These are phyloP conservation scores for Colletotrichum noveboracense DNA, from an alignment of 2,329 filamentous ascomycete genomes.

Conservation along the genomic window DNA sequence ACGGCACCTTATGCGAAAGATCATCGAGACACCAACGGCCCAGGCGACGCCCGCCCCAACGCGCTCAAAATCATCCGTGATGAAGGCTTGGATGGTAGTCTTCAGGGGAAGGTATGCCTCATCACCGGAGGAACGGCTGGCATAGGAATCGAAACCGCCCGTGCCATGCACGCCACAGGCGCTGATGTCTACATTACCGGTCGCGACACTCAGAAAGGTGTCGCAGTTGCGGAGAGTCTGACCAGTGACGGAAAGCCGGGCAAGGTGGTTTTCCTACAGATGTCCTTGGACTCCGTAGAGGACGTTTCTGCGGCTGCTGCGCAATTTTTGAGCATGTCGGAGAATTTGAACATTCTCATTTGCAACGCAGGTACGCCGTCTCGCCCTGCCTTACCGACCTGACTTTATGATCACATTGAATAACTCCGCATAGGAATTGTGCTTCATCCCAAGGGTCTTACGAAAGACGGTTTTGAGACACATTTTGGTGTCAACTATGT, in stretches of 20 bases:
- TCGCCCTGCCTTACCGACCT: background rate
- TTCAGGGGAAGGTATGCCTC: conserved; percentile 39
- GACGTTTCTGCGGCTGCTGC: background rate
- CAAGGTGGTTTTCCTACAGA: background rate
- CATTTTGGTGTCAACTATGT: conserved; percentile 61
- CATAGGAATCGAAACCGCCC: conserved; percentile 47
- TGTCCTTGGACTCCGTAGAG: background rate
- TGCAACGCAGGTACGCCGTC: background rate
- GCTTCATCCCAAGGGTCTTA: conserved; percentile 24
- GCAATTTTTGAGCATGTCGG: background rate
- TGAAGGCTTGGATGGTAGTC: conserved; percentile 31
- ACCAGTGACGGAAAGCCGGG: background rate
- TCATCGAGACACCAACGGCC: conserved; percentile 25
- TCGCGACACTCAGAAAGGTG: conserved; percentile 36
- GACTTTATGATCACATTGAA: background rate
- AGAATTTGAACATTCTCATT: background rate
- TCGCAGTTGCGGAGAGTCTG: conserved; percentile 23
- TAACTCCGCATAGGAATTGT: background rate
- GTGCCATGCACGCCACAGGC: conserved; percentile 46
- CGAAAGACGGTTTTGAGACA: conserved; percentile 27
- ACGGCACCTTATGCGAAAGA: background rate
- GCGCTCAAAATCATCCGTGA: conserved; percentile 40
- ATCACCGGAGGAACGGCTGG: conserved; percentile 47
- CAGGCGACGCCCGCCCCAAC: conserved; percentile 41
- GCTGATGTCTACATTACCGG: conserved; percentile 48